Conservation (phyloP, 2,329 filamentous ascomycete genomes). For the Aureobasidium mangrovei region DNA sequence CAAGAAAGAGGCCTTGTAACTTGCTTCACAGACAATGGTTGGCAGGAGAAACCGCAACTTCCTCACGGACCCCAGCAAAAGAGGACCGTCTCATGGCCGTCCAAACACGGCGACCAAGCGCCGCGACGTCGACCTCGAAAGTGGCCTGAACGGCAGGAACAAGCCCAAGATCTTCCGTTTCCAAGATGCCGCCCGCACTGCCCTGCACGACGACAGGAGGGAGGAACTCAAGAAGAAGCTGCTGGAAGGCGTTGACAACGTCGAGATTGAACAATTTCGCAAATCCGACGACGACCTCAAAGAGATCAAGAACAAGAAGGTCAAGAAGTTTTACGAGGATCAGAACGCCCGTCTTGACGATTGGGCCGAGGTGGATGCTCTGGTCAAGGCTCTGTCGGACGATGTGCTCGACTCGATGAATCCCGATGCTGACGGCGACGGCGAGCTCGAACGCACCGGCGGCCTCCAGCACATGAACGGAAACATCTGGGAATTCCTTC, state of each 20-base stretch:
- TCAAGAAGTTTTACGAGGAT: slow-evolving; percentile 46
- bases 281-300: slow-evolving; percentile 45
- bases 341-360: slow-evolving; percentile 49
- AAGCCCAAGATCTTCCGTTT: slow-evolving; percentile 33
- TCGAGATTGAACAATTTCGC: slow-evolving; percentile 41
- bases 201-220: slow-evolving; percentile 37
- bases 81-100: not conserved
- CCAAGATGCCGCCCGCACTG: slow-evolving; percentile 40
- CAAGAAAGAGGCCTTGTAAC: not conserved
- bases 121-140: slow-evolving; percentile 16
- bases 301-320: slow-evolving; percentile 42
- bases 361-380: slow-evolving; percentile 51
- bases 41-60: not conserved
- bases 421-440: slow-evolving; percentile 50
- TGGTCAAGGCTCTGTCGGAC: slow-evolving; percentile 48
- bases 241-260: slow-evolving; percentile 38
- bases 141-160: slow-evolving; percentile 19
- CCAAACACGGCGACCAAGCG: not conserved
- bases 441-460: slow-evolving; percentile 44
- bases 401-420: slow-evolving; percentile 54
- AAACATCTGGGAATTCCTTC: slow-evolving; percentile 46
- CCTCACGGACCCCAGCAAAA: not conserved
- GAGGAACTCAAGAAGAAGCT: slow-evolving; percentile 42
- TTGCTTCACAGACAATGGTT: slow-evolving; percentile 1
- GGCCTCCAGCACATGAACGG: slow-evolving; percentile 42